These are phyloP conservation scores for Suillus luteus DNA, from an alignment of 768 basidiomycete species.

Conservation along the genomic window DNA sequence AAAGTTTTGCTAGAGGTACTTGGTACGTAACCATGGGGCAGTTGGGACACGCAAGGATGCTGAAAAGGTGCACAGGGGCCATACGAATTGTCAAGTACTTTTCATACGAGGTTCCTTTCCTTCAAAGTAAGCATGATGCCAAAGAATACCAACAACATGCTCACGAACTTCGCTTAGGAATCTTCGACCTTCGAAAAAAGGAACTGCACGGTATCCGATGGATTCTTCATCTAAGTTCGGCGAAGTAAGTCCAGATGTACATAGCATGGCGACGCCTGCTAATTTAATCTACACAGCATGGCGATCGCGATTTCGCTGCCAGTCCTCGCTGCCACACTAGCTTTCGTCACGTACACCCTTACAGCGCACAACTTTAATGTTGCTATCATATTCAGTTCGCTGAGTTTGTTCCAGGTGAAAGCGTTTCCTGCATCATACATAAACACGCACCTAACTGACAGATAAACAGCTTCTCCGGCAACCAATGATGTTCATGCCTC, in stretches of 20 bases:
- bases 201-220: constrained; percentile 1
- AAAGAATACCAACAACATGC: constrained; percentile 7
- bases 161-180: constrained; percentile 36
- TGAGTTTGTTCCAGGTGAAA: constrained; percentile 57
- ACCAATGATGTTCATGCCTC: constrained; percentile 67
- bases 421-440: neutral
- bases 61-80: constrained; percentile 37
- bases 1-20: constrained; percentile 68
- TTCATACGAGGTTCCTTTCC: constrained; percentile 69
- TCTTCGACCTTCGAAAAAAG: constrained; percentile 2
- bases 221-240: constrained; percentile 3
- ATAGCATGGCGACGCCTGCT: neutral
- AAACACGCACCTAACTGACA: neutral
- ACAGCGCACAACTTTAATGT: constrained; percentile 57
- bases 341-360: constrained; percentile 66
- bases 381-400: constrained; percentile 66
- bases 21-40: constrained; percentile 33
- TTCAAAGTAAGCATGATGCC: constrained; percentile 48
- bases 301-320: constrained; percentile 59
- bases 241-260: neutral
- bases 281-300: neutral
- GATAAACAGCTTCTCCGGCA: constrained; percentile 57
- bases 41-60: neutral
- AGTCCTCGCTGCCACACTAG: constrained; percentile 63
- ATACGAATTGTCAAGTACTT: constrained; percentile 82